These are phyloP conservation scores for Ganoderma boninense DNA, from an alignment of 1,284 basidiomycete species.

Conservation along the genomic window DNA sequence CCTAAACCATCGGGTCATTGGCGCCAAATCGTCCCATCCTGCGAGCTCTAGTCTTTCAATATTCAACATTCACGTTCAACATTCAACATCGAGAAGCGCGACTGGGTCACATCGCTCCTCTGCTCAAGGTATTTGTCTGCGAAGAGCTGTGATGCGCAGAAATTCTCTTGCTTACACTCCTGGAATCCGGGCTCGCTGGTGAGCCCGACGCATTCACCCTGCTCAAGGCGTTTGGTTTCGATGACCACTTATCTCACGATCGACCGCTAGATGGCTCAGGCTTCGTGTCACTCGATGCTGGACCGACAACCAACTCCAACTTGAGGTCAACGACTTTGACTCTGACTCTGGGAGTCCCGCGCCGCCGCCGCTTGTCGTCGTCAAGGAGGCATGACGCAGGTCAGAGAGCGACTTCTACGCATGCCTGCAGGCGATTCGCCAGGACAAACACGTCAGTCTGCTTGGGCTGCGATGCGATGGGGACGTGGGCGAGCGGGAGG, in stretches of 20 bases:
- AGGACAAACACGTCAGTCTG: conserved; percentile 3
- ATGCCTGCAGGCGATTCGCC: conserved; percentile 5
- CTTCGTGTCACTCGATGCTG: conserved; percentile 7
- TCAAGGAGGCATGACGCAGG: conserved; percentile 30
- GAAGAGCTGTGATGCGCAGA: conserved; percentile 11
- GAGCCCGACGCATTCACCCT: conserved; percentile 10
- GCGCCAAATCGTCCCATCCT: no score
- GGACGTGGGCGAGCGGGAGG: conserved; percentile 21
- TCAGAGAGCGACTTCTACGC: conserved; percentile 23
- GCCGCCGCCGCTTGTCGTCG: neutral
- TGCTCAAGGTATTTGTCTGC: neutral
- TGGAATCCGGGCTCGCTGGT: neutral
- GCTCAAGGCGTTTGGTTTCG: conserved; percentile 13
- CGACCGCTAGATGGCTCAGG: conserved; percentile 22
- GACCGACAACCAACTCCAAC: no score
- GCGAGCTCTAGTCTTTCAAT: no score
- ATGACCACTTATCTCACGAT: conserved; percentile 23
- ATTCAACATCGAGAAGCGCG: conserved; percentile 1
- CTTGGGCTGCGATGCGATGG: conserved; percentile 7
- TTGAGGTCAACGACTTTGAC: neutral
- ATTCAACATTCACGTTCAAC: no score
- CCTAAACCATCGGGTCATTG: no score
- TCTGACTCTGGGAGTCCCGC: neutral
- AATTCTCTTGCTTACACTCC: conserved; percentile 6
- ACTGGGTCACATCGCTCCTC: no score